phyloP scores from a whole-genome alignment of 148 eudicot genomes.

The Silene latifolia region DNA sequence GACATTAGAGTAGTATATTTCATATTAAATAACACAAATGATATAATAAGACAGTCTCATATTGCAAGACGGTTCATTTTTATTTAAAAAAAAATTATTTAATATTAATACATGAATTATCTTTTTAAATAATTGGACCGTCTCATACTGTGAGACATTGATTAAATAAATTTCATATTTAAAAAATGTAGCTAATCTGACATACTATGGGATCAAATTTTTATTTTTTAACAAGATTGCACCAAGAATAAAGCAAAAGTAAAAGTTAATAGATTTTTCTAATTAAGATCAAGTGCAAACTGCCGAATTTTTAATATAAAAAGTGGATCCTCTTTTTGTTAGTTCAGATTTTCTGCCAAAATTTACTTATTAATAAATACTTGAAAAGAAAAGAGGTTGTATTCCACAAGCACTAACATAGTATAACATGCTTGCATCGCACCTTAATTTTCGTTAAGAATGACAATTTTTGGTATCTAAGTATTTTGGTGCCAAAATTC shows the following conservation, averaged over 20 bases:
- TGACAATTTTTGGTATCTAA: too few species aligned
- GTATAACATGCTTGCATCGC: too few species aligned
- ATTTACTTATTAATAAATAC: not conserved
- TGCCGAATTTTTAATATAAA: constrained; percentile 10
- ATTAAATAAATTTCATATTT: not conserved
- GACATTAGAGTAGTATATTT: not conserved
- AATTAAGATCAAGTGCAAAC: constrained; percentile 24
- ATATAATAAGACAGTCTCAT: too few species aligned
- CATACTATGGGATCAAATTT: constrained; percentile 15
- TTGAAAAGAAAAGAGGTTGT: constrained; percentile 7
- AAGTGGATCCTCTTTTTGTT: constrained; percentile 31
- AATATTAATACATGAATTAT: too few species aligned
- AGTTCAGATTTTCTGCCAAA: constrained; percentile 24
- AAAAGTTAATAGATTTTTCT: constrained; percentile 6
- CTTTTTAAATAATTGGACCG: too few species aligned
- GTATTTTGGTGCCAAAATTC: too few species aligned
- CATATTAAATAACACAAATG: not conserved
- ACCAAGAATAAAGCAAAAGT: constrained; percentile 2
- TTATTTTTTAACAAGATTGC: not conserved
- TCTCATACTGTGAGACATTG: too few species aligned
- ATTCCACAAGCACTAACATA: constrained; percentile 22
- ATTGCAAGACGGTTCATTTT: too few species aligned
- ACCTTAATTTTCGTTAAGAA: not conserved
- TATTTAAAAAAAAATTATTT: too few species aligned
- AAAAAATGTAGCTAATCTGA: constrained; percentile 16